These are phyloP conservation scores for Mycena metata DNA, from an alignment of 768 basidiomycete genomes.

Conservation along the genomic window DNA sequence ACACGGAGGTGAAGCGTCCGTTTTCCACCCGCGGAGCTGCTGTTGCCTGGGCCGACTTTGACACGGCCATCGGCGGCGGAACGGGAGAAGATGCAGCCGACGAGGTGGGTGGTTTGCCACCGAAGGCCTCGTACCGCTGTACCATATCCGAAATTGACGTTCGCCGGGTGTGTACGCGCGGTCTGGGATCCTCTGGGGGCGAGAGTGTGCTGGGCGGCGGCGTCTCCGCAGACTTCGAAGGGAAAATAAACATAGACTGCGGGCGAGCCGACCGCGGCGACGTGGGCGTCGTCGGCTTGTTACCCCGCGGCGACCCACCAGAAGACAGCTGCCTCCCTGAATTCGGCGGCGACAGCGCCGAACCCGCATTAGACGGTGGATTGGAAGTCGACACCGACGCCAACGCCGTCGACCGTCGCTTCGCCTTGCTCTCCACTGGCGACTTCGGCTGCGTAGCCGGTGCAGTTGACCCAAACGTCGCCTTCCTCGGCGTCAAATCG, in stretches of 20 bases:
- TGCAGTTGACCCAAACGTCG: constrained; percentile 25
- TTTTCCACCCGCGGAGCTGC: constrained; percentile 34
- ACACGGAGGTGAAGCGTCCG: constrained; percentile 33
- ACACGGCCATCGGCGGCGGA: constrained; percentile 52
- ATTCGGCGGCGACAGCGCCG: constrained; percentile 40
- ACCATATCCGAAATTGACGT: constrained; percentile 92
- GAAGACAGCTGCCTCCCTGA: constrained; percentile 34
- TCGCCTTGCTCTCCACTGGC: constrained; percentile 33
- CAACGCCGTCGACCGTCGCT: constrained; percentile 35
- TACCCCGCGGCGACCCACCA: constrained; percentile 18
- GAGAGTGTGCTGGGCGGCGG: constrained; percentile 50
- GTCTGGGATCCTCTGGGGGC: constrained; percentile 61
- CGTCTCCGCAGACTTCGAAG: constrained; percentile 62
- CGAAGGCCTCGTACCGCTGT: constrained; percentile 82
- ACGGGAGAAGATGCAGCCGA: constrained; percentile 41
- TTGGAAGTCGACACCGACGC: constrained; percentile 25
- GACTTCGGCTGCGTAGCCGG: constrained; percentile 34
- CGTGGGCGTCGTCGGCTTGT: constrained; percentile 45
- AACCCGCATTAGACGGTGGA: constrained; percentile 7
- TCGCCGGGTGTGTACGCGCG: constrained; percentile 62
- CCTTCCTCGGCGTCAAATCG: constrained; percentile 32
- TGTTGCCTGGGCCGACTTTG: too few species aligned
- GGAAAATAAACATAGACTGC: constrained; percentile 86
- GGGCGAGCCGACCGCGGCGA: constrained; percentile 69
- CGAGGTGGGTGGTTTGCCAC: constrained; percentile 49